Evolutionary conservation across 2,329 filamentous ascomycete species (phyloP).

Genomic region (Chalaropsis ovoidea): DNA sequence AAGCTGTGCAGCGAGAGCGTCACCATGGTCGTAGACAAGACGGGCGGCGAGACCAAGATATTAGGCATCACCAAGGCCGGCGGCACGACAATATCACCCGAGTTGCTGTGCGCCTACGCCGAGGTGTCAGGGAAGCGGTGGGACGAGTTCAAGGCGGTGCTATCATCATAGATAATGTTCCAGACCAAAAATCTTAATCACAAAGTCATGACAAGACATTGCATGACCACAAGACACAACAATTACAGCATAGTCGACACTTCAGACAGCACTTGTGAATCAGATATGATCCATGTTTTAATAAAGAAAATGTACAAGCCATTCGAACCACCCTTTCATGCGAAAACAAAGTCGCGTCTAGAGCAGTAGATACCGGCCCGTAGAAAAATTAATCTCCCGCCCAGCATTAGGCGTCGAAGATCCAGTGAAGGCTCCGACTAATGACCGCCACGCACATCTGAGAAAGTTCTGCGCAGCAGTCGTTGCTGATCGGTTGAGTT

Average conservation of each 20-base stretch:
- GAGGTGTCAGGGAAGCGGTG: conserved; percentile 26
- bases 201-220: neutral
- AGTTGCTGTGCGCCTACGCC: conserved; percentile 33
- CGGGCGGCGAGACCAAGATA: conserved; percentile 45
- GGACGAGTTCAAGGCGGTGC: conserved; percentile 33
- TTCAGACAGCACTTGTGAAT: neutral
- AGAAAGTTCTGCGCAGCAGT: conserved; percentile 29
- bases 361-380: conserved; percentile 82
- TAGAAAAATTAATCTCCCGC: conserved; percentile 50
- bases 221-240: neutral
- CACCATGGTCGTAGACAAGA: conserved; percentile 67
- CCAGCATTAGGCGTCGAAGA: conserved; percentile 42
- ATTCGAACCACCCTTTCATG: conserved; percentile 78
- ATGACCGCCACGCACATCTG: conserved; percentile 21
- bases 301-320: conserved; percentile 53
- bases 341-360: conserved; percentile 46
- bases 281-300: neutral
- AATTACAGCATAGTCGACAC: neutral
- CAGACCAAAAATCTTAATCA: neutral
- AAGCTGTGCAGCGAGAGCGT: conserved; percentile 69
- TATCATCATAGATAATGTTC: conserved; percentile 22
- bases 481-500: conserved; percentile 34
- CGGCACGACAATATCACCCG: conserved; percentile 57
- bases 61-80: conserved; percentile 74
- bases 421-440: conserved; percentile 24